Base-by-base conservation (phyloP, 345 rosid species). In the Gossypioides kirkii region DNA sequence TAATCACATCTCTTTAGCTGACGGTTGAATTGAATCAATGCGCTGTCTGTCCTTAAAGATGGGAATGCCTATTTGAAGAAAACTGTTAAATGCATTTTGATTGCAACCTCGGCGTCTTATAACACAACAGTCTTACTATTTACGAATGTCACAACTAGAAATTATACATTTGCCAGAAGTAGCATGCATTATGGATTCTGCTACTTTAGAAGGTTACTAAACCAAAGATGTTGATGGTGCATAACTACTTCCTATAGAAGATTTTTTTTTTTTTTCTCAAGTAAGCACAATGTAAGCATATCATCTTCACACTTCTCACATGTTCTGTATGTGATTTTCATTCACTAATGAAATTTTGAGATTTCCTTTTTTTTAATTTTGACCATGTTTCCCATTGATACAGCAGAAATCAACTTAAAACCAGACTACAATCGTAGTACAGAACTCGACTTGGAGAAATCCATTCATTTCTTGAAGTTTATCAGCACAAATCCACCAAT, bases 1-100 rank as follows among this genome's bases (percentile, higher is more conserved):
- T 89, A 95, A 73, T 95, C 97, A 17, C 98, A 90, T 80, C 98
- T 86, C 83, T 95, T 95, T 16, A 95, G 78, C 77, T 91, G 98
- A 58, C 96, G 96, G 76, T 92, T 95, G 84, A 95, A 90, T 81
- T 92, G 99, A 77, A 92, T 92, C 69, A 95, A 91, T 82, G 77
- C 75, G 60, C 85, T 92, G 79, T 95, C 99, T 17, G 89, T 81
- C n/a, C 94, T 86, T n/a, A 95, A 80, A 47, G 93, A 87, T 28
- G 96, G 97, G 79, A 95, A 86, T 50, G 88, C 93, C 97, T 91
- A 84, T 36, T 73, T 66, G 9, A 58, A 65, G 43, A 46, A 42
- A 23, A 25, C 14, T 12, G 16, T 53, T 61, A 52, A 46, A 55
- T 16, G 26, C 53, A 43, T 22, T 50, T 56, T 56, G 28, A 56